Evolutionary conservation across 2,329 filamentous ascomycete species (phyloP).

Genomic region (Exserohilum rostratum): DNA sequence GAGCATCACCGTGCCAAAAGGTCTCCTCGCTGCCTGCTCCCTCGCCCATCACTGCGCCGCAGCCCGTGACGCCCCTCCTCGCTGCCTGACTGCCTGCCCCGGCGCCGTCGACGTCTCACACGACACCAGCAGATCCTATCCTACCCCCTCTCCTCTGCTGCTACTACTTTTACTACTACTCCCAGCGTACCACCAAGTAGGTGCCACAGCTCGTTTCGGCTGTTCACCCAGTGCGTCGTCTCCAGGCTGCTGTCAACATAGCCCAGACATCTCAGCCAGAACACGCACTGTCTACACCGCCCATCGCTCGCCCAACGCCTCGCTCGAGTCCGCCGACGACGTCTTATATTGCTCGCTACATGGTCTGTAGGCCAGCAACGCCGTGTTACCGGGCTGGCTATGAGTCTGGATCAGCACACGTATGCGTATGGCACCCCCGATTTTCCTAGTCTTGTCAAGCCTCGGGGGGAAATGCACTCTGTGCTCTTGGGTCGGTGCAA

Average conservation of each 20-base stretch:
- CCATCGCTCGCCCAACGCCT: slow-evolving; percentile 21
- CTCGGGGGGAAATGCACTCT: slow-evolving; percentile 6
- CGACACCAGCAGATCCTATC: slow-evolving; percentile 24
- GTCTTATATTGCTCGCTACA: slow-evolving; percentile 34
- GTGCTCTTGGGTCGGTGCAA: slow-evolving; percentile 19
- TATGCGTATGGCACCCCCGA: slow-evolving; percentile 47
- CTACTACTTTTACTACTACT: too few relatives aligned
- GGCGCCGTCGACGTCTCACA: slow-evolving; percentile 43
- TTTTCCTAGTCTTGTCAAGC: slow-evolving; percentile 16
- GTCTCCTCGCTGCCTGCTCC: slow-evolving; percentile 27
- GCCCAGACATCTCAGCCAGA: slow-evolving; percentile 28
- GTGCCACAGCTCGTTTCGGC: slow-evolving; percentile 36
- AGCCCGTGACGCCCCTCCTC: slow-evolving; percentile 31
- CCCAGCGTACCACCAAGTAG: slow-evolving; percentile 29
- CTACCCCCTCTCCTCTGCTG: slow-evolving; percentile 16
- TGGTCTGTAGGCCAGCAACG: slow-evolving; percentile 36
- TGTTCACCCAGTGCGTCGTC: slow-evolving; percentile 29
- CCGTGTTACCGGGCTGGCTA: slow-evolving; percentile 44
- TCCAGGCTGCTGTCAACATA: slow-evolving; percentile 23
- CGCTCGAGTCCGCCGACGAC: slow-evolving; percentile 18
- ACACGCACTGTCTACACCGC: slow-evolving; percentile 23
- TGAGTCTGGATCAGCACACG: slow-evolving; percentile 51
- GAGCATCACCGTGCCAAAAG: slow-evolving; percentile 19
- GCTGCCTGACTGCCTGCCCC: slow-evolving; percentile 38
- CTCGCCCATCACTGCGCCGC: slow-evolving; percentile 25